Evolutionary conservation across 345 rosid species (phyloP), one percentile per base, ranked within the genome.

Genomic region (Gossypium anomalum): DNA sequence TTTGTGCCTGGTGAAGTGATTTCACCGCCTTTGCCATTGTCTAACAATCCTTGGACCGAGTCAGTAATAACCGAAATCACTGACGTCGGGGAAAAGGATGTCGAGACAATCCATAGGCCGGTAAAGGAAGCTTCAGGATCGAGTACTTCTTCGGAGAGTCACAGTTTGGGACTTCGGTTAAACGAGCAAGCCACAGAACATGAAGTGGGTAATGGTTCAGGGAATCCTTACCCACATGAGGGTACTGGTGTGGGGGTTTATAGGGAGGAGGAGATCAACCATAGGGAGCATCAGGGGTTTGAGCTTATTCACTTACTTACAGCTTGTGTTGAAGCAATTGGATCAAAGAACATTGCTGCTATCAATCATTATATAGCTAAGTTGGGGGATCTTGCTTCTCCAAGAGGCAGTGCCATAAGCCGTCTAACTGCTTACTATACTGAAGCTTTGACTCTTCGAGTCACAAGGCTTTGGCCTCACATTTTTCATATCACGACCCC

Each of bases 391-490:
- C 88, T 91, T 47, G 96, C 99, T 66, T 91, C 98, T 47, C 97
- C 98, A 2, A 84, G 86, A 79, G 91, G 92, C 63, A 82, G 84
- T 64, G 79, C 97, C 14, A 77, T 91, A 48, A 89, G 93, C 79
- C 87, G 99, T 10, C 85, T 95, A 57, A 75, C 80, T 20, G 85
- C 97, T 66, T 93, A 93, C 86, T 93, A 89, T 56, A 89, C 91
- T 1, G 99, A 95, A 82, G 99, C 97, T 8, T 79, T 95, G 67
- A 89, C 97, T 12, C 83, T 95, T 9, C 78, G 99, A 74, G 92
- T 88, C 0, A 76, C 93, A 2, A 87, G 97, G 85, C 84, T 93
- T 77, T 95, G 97, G 97, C 98, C 99, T 76, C 97, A 86, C 67
- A 70, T 89, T 62, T 95, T 95, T 82, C 96, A 93, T 66, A 80